Conservation (phyloP, 108 stramenopile species). For the Schizochytrium sp. region DNA sequence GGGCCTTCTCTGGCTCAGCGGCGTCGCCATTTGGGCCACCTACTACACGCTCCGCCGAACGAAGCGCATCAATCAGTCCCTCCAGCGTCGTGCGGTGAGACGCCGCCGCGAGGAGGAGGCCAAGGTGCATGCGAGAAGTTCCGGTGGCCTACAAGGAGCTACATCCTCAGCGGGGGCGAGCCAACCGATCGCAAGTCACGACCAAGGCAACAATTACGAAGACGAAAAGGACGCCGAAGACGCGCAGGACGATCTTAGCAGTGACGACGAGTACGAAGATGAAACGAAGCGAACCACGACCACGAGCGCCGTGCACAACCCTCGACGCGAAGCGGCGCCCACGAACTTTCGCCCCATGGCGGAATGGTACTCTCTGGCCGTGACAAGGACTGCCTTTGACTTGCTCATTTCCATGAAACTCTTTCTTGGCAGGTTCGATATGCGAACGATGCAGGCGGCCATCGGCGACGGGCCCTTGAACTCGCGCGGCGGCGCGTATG, state of each 20-base stretch:
- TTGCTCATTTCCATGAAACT: constrained; percentile 47
- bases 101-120: background rate
- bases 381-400: constrained; percentile 39
- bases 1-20: background rate
- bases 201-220: background rate
- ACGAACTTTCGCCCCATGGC: constrained; percentile 51
- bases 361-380: constrained; percentile 48
- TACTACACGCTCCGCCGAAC: background rate
- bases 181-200: too few species aligned
- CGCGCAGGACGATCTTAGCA: background rate
- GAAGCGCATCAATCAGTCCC: background rate
- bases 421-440: constrained; percentile 57
- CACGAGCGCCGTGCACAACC: constrained; percentile 3
- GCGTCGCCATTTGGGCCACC: constrained; percentile 15
- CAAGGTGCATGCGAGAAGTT: background rate
- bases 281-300: background rate
- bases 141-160: too few species aligned
- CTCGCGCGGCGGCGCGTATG: background rate
- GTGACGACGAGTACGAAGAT: constrained; percentile 6
- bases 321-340: constrained; percentile 38
- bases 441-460: constrained; percentile 50
- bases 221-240: background rate
- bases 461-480: background rate
- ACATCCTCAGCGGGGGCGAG: too few species aligned
- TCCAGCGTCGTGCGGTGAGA: background rate